These are phyloP conservation scores for Irpex rosettiformis DNA, from an alignment of 1,284 basidiomycete genomes.

Conservation along the genomic window DNA sequence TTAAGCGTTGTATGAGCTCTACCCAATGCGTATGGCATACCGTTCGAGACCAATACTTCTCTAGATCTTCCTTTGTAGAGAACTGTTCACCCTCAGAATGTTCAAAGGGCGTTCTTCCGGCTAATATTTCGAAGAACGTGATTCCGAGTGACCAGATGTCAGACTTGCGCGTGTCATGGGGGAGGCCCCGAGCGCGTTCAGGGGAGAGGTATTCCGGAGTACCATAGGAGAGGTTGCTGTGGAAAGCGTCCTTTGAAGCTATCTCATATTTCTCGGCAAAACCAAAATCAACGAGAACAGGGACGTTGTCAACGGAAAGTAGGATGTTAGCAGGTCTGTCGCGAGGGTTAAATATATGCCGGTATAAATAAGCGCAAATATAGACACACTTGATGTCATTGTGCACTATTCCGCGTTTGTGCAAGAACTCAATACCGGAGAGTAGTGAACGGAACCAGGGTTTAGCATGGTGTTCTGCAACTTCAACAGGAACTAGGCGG, in stretches of 20 bases:
- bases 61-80: slow-evolving; percentile 76
- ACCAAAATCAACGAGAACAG: slow-evolving; percentile 89
- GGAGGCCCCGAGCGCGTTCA: slow-evolving; percentile 79
- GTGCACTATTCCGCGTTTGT: slow-evolving; percentile 84
- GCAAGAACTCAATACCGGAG: slow-evolving; percentile 86
- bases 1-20: slow-evolving; percentile 2
- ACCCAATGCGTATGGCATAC: slow-evolving; percentile 32
- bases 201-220: slow-evolving; percentile 94
- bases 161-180: slow-evolving; percentile 89
- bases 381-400: slow-evolving; percentile 87
- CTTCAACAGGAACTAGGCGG: slow-evolving; percentile 77
- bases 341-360: slow-evolving; percentile 1
- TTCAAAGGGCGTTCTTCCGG: slow-evolving; percentile 91
- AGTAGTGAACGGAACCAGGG: slow-evolving; percentile 84
- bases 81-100: slow-evolving; percentile 77
- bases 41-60: slow-evolving; percentile 82
- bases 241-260: slow-evolving; percentile 62
- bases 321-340: slow-evolving; percentile 84
- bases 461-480: slow-evolving; percentile 72
- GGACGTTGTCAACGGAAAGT: slow-evolving; percentile 67
- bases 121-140: slow-evolving; percentile 89
- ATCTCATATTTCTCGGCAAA: slow-evolving; percentile 83
- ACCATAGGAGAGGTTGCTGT: slow-evolving; percentile 82
- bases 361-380: not conserved
- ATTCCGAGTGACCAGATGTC: slow-evolving; percentile 93